These are phyloP conservation scores for Chloranthus sessilifolius DNA, from an alignment of 164 flowering plant genomes.

Conservation along the genomic window DNA sequence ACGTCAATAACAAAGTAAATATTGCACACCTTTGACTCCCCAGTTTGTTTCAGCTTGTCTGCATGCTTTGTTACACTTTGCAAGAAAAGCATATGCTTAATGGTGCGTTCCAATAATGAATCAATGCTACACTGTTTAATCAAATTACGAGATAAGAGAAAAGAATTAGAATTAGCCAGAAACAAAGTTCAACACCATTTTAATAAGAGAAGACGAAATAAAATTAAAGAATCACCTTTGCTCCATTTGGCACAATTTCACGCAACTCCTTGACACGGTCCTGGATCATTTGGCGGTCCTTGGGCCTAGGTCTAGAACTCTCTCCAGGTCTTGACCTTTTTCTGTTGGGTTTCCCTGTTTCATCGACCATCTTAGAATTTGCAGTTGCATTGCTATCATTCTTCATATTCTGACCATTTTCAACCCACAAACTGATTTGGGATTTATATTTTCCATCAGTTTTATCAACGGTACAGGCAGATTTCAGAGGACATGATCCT, in stretches of 20 bases:
- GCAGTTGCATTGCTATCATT: conserved; percentile 54
- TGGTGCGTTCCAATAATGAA: conserved; percentile 86
- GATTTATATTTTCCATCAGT: conserved; percentile 42
- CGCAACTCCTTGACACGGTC: conserved; percentile 94
- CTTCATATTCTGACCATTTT: conserved; percentile 39
- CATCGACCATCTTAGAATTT: conserved; percentile 56
- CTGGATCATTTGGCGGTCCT: conserved; percentile 99
- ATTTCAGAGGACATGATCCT: conserved; percentile 35
- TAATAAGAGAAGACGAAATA: too few species aligned
- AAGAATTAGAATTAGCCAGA: conserved; percentile 7
- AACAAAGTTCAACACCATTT: too few species aligned
- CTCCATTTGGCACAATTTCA: conserved; percentile 93
- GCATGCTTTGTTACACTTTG: conserved; percentile 97
- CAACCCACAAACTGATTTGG: conserved; percentile 65
- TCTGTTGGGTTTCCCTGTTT: conserved; percentile 49
- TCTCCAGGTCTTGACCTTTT: conserved; percentile 98
- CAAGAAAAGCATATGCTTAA: conserved; percentile 98
- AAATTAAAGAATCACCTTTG: conserved; percentile 58
- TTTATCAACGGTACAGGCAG: conserved; percentile 39
- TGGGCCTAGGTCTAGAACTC: conserved; percentile 92
- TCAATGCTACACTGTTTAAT: conserved; percentile 93
- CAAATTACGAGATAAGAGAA: conserved; percentile 7
- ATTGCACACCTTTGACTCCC: conserved; percentile 59
- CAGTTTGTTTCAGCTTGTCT: conserved; percentile 79
- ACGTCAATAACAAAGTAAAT: background rate